phyloP scores from a whole-genome alignment of 2,329 filamentous ascomycete species.

The Aureobasidium sp. region DNA sequence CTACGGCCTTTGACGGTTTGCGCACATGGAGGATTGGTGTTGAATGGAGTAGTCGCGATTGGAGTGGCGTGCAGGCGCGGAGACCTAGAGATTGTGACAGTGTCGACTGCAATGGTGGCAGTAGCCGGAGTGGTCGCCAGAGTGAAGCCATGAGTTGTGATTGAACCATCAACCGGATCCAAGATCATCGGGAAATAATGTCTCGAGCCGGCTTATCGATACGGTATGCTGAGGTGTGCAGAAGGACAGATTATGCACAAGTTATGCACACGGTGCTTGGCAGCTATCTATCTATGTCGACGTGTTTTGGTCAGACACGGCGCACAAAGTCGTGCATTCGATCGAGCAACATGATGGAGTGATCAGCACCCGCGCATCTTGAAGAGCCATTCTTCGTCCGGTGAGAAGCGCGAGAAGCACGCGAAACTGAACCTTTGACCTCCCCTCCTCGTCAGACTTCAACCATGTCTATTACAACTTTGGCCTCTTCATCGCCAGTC shows the following conservation, averaged over 20 bases:
- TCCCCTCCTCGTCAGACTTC: not conserved
- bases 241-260: not conserved
- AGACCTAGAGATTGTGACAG: not conserved
- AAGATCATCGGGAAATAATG: not conserved
- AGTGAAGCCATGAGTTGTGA: not conserved
- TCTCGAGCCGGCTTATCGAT: not conserved
- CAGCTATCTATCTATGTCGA: not conserved
- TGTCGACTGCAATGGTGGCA: not conserved
- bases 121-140: slow-evolving; percentile 4
- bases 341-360: not conserved
- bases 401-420: no score
- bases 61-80: not conserved
- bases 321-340: not conserved
- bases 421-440: not conserved
- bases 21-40: not conserved
- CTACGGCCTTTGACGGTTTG: slow-evolving; percentile 6
- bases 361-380: slow-evolving; percentile 2
- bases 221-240: not conserved
- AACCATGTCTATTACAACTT: not conserved
- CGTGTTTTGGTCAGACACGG: not conserved
- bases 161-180: not conserved
- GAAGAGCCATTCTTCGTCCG: not conserved
- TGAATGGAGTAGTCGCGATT: not conserved
- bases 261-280: not conserved
- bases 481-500: slow-evolving; percentile 40